Evolutionary conservation across 352 stramenopile species (phyloP).

Genomic region (Phytophthora sp.): DNA sequence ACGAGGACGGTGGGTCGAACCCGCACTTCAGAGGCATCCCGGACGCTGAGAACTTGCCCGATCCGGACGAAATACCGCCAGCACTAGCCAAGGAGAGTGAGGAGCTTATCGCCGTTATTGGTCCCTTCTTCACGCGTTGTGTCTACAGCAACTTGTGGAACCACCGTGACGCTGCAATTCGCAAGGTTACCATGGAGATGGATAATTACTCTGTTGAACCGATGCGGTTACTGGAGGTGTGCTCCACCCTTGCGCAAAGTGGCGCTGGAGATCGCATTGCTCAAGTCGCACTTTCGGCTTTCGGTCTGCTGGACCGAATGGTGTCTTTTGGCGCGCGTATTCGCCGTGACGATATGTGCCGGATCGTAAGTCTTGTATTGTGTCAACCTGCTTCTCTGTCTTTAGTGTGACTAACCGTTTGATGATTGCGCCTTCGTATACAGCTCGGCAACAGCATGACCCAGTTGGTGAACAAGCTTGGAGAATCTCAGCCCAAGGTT

Average conservation of each 20-base stretch:
- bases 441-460: conserved; percentile 80
- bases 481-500: conserved; percentile 74
- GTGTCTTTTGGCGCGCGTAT: conserved; percentile 54
- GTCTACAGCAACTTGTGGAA: conserved; percentile 91
- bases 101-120: conserved; percentile 78
- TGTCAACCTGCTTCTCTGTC: not conserved
- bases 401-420: not conserved
- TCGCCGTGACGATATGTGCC: conserved; percentile 66
- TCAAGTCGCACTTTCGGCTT: conserved; percentile 78
- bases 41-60: conserved; percentile 68
- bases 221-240: conserved; percentile 60
- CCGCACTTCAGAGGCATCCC: conserved; percentile 69
- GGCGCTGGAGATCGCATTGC: conserved; percentile 75
- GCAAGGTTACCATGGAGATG: conserved; percentile 84
- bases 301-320: conserved; percentile 69
- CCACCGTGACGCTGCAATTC: conserved; percentile 82
- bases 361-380: conserved; percentile 52
- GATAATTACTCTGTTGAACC: conserved; percentile 57
- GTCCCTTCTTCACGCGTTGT: conserved; percentile 77
- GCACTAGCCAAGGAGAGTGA: conserved; percentile 81
- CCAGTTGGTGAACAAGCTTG: conserved; percentile 81
- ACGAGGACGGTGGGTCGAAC: conserved; percentile 36
- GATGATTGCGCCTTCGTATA: conserved; percentile 9
- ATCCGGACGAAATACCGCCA: conserved; percentile 72
- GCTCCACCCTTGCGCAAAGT: conserved; percentile 74